A percentile compares a stretch with the other conserved stretches of the same genome.
Conservation (phyloP, 2,329 filamentous ascomycete species). For the Colletotrichum cuscutae region DNA sequence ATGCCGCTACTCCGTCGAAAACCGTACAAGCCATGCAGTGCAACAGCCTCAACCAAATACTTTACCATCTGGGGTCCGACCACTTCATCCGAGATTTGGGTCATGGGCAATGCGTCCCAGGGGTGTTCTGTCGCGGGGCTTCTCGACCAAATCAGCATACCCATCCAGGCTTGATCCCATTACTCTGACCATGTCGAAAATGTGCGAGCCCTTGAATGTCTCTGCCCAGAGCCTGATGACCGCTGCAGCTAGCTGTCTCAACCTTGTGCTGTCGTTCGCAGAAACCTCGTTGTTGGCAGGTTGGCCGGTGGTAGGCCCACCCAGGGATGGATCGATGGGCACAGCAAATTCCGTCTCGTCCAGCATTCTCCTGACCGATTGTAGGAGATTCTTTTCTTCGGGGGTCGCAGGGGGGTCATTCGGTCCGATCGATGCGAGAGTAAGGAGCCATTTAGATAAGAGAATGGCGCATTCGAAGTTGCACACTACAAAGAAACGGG, state of each 20-base stretch:
- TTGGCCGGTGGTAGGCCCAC: constrained; percentile 50
- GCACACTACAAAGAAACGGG: constrained; percentile 54
- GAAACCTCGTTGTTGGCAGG: constrained; percentile 53
- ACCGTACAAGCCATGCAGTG: neutral
- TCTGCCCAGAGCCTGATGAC: constrained; percentile 71
- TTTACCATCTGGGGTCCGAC: neutral
- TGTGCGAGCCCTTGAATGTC: constrained; percentile 69
- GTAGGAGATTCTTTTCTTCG: constrained; percentile 65
- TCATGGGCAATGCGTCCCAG: constrained; percentile 46
- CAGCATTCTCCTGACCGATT: constrained; percentile 67
- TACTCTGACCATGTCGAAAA: constrained; percentile 69
- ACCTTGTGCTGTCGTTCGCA: constrained; percentile 59
- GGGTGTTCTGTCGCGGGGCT: constrained; percentile 60
- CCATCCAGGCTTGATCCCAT: constrained; percentile 67
- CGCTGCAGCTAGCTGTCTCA: constrained; percentile 66
- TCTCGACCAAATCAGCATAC: constrained; percentile 67
- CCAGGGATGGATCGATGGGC: constrained; percentile 66
- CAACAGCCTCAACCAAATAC: neutral
- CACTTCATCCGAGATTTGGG: constrained; percentile 23
- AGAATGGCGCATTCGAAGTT: constrained; percentile 71
- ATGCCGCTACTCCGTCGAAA: neutral
- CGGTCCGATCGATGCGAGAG: constrained; percentile 61
- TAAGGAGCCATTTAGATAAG: constrained; percentile 70
- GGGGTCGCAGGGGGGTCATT: constrained; percentile 59
- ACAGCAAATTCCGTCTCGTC: constrained; percentile 72